phyloP scores from a whole-genome alignment of 352 stramenopile genomes.

The Pythium apleroticum region DNA sequence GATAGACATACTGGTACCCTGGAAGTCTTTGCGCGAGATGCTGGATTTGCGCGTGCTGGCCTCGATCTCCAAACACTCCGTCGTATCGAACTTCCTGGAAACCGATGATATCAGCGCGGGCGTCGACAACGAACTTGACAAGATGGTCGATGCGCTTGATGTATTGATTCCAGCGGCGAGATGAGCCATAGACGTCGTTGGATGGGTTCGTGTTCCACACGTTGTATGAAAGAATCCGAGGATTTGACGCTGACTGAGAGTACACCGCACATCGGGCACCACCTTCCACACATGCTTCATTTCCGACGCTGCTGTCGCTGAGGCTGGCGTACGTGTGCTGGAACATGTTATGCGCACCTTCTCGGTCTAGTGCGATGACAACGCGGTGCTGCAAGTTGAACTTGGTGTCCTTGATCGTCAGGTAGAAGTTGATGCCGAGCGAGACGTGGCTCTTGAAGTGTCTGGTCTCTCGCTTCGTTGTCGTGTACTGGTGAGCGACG shows the following conservation, averaged over 20 bases:
- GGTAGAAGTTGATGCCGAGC: slow-evolving; percentile 66
- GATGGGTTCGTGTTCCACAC: slow-evolving; percentile 90
- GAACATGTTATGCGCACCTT: slow-evolving; percentile 67
- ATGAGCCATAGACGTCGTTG: slow-evolving; percentile 54
- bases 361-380: slow-evolving; percentile 69
- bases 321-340: slow-evolving; percentile 61
- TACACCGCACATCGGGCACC: background rate
- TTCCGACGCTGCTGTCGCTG: background rate
- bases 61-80: slow-evolving; percentile 56
- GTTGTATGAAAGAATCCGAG: slow-evolving; percentile 86
- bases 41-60: slow-evolving; percentile 74
- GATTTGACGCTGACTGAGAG: slow-evolving; percentile 13
- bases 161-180: slow-evolving; percentile 72
- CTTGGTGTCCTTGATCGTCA: slow-evolving; percentile 60
- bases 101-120: slow-evolving; percentile 67
- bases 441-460: slow-evolving; percentile 69
- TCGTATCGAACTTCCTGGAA: slow-evolving; percentile 90
- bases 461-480: slow-evolving; percentile 30
- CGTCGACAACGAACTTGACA: slow-evolving; percentile 44
- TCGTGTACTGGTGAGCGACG: slow-evolving; percentile 58
- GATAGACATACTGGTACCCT: slow-evolving; percentile 84
- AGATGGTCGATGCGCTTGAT: slow-evolving; percentile 74
- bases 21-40: slow-evolving; percentile 64
- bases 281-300: background rate
- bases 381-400: slow-evolving; percentile 58